Percentiles rank a stretch among this genome's conserved stretches.
These are phyloP conservation scores for Lantana camara DNA, from an alignment of 257 asterid species.

Conservation along the genomic window DNA sequence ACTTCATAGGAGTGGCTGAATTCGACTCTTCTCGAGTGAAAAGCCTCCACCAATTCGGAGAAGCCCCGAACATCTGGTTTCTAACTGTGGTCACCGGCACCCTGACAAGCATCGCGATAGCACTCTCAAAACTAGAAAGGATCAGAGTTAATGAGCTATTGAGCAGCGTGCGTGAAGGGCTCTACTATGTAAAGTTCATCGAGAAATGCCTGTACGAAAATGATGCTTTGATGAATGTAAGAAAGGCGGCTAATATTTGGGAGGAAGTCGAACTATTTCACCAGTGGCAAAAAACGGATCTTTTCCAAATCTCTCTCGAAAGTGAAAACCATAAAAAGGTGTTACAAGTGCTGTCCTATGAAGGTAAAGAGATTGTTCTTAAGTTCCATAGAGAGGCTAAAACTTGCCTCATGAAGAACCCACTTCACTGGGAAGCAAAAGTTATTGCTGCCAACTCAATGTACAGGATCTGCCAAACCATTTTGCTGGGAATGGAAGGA, in stretches of 20 bases:
- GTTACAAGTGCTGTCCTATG: slow-evolving; percentile 23
- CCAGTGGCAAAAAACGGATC: slow-evolving; percentile 41
- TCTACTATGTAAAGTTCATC: slow-evolving; percentile 26
- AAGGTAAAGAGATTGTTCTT: slow-evolving; percentile 29
- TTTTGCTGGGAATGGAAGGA: slow-evolving; percentile 14
- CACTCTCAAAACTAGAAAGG: slow-evolving; percentile 39
- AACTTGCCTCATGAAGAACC: slow-evolving; percentile 35
- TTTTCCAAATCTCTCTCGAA: slow-evolving; percentile 11
- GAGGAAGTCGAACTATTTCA: slow-evolving; percentile 36
- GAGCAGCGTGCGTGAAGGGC: slow-evolving; percentile 39
- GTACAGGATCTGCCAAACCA: slow-evolving; percentile 38
- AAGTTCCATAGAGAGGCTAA: slow-evolving; percentile 31
- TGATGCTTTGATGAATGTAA: slow-evolving; percentile 21
- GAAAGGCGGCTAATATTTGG: slow-evolving; percentile 45
- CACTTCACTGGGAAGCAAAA: slow-evolving; percentile 40
- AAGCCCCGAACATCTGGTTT: slow-evolving; percentile 46
- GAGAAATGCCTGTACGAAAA: slow-evolving; percentile 30
- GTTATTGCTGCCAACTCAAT: slow-evolving; percentile 49
- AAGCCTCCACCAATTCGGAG: slow-evolving; percentile 25
- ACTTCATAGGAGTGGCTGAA: slow-evolving; percentile 40
- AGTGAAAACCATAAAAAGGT: slow-evolving; percentile 18
- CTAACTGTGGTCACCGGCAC: slow-evolving; percentile 51
- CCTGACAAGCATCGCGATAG: slow-evolving; percentile 45
- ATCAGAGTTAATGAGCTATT: neutral
- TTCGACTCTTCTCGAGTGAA: slow-evolving; percentile 37